These are phyloP conservation scores for barrel medic (Medicago truncatula) DNA, from an alignment of 306 rosid species.

Conservation along the genomic window MtrunA17r5.0-ANR NC_053046.1:19554001-19554500, in stretches of 20 bases:
- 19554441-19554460: background rate
- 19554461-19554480: background rate
- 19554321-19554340: slow-evolving; percentile 34
- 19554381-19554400: background rate
- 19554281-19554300: slow-evolving; percentile 1
- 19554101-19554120: slow-evolving; percentile 22
- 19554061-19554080: slow-evolving; percentile 18
- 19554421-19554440: background rate
- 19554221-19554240: slow-evolving; percentile 84
- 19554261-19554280: slow-evolving; percentile 43
- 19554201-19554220: slow-evolving; percentile 98
- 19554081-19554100: slow-evolving; percentile 28
- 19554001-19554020: slow-evolving; percentile 97
- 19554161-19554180: slow-evolving; percentile 78
- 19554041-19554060: slow-evolving; percentile 28
- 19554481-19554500: background rate
- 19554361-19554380: slow-evolving; percentile 12
- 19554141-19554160: background rate
- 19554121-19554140: slow-evolving; percentile 29
- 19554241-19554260: slow-evolving; percentile 40
- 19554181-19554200: slow-evolving; percentile 97
- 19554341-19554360: slow-evolving; percentile 27
- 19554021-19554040: slow-evolving; percentile 78
- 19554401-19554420: background rate
- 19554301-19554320: slow-evolving; percentile 1